Base-by-base conservation (phyloP, 441 rosid species). In the Mallotus repandus region DNA sequence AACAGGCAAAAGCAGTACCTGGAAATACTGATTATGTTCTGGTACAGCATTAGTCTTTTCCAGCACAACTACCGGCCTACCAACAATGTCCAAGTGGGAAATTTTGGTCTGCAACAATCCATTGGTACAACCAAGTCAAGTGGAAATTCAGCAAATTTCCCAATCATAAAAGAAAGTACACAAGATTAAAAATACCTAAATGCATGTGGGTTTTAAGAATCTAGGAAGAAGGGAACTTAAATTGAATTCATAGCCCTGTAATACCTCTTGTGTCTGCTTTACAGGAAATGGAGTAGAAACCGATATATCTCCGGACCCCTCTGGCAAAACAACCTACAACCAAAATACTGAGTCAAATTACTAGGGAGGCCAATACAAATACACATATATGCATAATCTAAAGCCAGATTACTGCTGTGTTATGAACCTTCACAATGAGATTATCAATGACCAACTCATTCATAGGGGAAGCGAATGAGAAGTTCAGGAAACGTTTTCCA, bases 301-400 rank as follows among this genome's bases (percentile, higher is more conserved):
- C 58, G 89, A 87, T 64, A 87, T 74, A 80, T 86, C 91, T 57
- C 67, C 73, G n/a, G 97, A 91, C 7, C 97, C 97, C 83, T 96
- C 97, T 0, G 98, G 97, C 86, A 96, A 85, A 81, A 96, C 97
- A 73, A 96, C 94, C 98, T 96, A 86, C 62, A 79, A 56, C 25
- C 15, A 50, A 72, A 58, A 69, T 70, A 56, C 49, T 19, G 18
- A 65, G 60, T 76, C 76, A 83, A 64, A 71, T 29, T 50, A 64
- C 41, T 29, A 35, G 19, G 21, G 72, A 29, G 22, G 71, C 49
- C 19, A 56, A 63, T 71, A 50, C 58, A 38, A 5, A 38, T 43
- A 29, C 13, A 66, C 35, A 45, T 14, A 55, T 56, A n/a, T 16
- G 32, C 15, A 71, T n/a, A 50, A 59, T 11, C 21, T 4, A 63